Conservation (phyloP, 345 rosid species). For the Raphanus sativus region DNA sequence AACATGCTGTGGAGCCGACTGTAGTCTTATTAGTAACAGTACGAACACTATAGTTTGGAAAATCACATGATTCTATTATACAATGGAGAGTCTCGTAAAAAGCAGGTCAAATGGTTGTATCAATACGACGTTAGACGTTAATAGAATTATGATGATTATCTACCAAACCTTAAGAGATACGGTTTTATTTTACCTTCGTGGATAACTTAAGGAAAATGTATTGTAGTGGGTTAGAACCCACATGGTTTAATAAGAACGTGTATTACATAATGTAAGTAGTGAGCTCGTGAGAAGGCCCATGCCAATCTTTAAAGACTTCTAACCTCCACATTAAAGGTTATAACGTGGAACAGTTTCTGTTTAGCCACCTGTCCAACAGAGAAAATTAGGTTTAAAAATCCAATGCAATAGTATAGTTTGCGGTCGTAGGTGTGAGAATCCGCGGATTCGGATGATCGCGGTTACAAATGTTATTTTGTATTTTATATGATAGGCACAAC, state of each 20-base stretch:
- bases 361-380: neutral
- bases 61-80: neutral
- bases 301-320: conserved; percentile 7
- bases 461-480: too few relatives aligned
- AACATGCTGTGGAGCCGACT: conserved; percentile 28
- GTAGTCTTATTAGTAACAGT: conserved; percentile 5
- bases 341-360: conserved; percentile 6
- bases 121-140: neutral
- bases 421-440: too few relatives aligned
- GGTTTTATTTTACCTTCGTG: neutral
- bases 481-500: too few relatives aligned
- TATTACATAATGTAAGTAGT: neutral
- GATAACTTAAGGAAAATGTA: neutral
- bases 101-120: neutral
- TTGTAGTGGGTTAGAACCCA: neutral
- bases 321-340: conserved; percentile 3
- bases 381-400: conserved; percentile 22
- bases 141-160: neutral
- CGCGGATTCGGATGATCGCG: too few relatives aligned
- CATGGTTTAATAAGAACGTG: conserved; percentile 5
- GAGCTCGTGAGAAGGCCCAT: conserved; percentile 7
- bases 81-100: neutral
- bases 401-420: conserved; percentile 27
- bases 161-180: neutral
- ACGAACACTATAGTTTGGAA: conserved; percentile 2